These are phyloP conservation scores for Naegleria lovaniensis DNA, from an alignment of 208 protist genomes.

Conservation along the genomic window DNA sequence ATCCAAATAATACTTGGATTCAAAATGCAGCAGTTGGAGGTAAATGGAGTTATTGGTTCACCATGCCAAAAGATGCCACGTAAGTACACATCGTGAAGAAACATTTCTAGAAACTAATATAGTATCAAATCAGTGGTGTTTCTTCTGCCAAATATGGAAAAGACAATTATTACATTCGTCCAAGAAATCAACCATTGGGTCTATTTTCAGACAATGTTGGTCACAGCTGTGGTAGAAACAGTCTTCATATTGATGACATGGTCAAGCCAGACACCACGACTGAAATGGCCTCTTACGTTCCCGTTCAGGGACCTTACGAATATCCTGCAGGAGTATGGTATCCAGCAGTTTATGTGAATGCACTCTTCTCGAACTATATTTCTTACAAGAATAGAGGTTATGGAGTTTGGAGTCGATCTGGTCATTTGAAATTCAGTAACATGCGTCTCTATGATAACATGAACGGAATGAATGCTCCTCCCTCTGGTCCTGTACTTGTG, in stretches of 20 bases:
- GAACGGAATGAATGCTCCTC: not conserved
- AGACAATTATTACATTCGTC: not conserved
- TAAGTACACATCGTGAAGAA: too few species aligned
- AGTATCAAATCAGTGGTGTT: not conserved
- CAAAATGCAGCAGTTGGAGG: not conserved
- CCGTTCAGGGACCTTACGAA: not conserved
- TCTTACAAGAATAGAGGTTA: not conserved
- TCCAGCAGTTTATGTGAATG: not conserved
- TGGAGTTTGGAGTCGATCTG: not conserved
- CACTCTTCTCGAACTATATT: not conserved
- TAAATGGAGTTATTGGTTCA: not conserved
- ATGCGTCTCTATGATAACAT: not conserved
- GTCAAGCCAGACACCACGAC: not conserved
- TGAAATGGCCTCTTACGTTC: not conserved
- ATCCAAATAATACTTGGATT: slow-evolving; percentile 3
- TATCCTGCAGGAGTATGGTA: not conserved
- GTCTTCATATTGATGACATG: not conserved
- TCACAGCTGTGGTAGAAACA: not conserved
- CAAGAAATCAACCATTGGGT: not conserved
- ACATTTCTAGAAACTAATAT: too few species aligned
- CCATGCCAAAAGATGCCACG: not conserved
- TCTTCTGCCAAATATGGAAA: not conserved
- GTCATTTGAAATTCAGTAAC: not conserved
- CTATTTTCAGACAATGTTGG: not conserved
- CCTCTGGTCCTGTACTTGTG: not conserved